Evolutionary conservation across 1,139 yeast genomes (phyloP), one percentile per base, ranked within the genome.

Genomic region (Hyphopichia pseudoburtonii): DNA sequence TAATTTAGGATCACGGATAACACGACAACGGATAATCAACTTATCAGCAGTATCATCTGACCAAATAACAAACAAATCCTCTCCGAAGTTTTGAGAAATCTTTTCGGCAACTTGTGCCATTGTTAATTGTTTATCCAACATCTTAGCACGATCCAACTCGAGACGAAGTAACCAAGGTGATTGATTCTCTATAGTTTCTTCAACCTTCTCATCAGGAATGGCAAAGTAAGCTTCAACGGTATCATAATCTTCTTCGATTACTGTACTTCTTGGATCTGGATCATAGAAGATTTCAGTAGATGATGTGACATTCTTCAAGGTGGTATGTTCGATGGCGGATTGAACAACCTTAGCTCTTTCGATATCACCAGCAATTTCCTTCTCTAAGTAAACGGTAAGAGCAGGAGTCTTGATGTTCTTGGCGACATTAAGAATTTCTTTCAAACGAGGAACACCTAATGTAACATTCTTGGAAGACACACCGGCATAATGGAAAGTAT

Each of bases 401-500:
- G 96, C 95, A 15, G 99, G 99, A n/a, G 99, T 94, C 66, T 90
- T 92, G 75, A 92, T 89, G 54, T 87, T 90, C 71, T 92, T 94
- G 15, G 99, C 98, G 48, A 94, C 98, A 62, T 92, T 92, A 64
- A 94, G 79, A 79, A 94, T 94, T 74, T 94, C 99, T 79, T 94
- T 94, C 66, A 94, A 78, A 76, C 99, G 95, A 49, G 99, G 99
- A 59, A 94, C 98, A 80, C 99, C 99, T 53, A 95, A 80, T 4
- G 99, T 94, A 43, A 94, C 98, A 64, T 94, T 94, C 82, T 92
- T 94, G 9, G 97, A 90, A 28, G 97, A 92, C 45, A 94, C 98
- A 86, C 99, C 99, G 22, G 99, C 99, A 75, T 90, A 94, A 75
- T 94, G 99, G 96, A 94, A 94, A 52, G 99, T 92, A 62, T 92